Evolutionary conservation across 2,329 filamentous ascomycete genomes (phyloP).

Genomic region (Pseudogymnoascus sp.): DNA sequence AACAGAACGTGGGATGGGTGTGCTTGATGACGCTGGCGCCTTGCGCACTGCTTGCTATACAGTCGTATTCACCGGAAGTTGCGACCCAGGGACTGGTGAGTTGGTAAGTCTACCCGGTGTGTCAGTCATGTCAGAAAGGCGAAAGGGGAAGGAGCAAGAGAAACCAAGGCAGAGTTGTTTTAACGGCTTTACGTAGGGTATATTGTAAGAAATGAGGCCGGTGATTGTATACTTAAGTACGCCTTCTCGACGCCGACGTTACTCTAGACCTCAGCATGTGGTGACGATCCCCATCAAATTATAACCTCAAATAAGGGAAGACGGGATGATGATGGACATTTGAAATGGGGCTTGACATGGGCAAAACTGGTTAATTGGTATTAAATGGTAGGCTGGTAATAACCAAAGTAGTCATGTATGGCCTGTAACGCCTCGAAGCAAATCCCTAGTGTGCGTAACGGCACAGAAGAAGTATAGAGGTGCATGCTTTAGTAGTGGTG

Average conservation of each 20-base stretch:
- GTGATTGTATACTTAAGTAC: background rate
- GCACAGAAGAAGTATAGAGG: background rate
- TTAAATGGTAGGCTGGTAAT: background rate
- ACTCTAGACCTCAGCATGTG: background rate
- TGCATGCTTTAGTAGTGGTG: background rate
- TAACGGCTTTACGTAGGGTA: background rate
- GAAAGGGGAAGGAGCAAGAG: background rate
- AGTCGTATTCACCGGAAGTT: background rate
- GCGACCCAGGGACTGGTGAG: background rate
- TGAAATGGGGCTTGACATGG: background rate
- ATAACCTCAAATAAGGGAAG: background rate
- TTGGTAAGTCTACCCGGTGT: background rate
- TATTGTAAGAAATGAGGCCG: background rate
- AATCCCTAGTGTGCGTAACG: background rate
- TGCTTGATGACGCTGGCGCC: background rate
- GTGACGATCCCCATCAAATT: background rate
- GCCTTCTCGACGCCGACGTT: background rate
- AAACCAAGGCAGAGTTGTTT: background rate
- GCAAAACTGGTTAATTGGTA: background rate
- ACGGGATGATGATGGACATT: slow-evolving; percentile 1
- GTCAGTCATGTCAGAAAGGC: background rate
- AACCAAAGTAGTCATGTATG: too few relatives aligned
- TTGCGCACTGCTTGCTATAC: background rate
- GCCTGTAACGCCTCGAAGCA: background rate
- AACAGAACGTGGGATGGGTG: background rate